These are phyloP conservation scores for Trichophyton mentagrophytes DNA, from an alignment of 2,329 filamentous ascomycete genomes.

Conservation along the genomic window DNA sequence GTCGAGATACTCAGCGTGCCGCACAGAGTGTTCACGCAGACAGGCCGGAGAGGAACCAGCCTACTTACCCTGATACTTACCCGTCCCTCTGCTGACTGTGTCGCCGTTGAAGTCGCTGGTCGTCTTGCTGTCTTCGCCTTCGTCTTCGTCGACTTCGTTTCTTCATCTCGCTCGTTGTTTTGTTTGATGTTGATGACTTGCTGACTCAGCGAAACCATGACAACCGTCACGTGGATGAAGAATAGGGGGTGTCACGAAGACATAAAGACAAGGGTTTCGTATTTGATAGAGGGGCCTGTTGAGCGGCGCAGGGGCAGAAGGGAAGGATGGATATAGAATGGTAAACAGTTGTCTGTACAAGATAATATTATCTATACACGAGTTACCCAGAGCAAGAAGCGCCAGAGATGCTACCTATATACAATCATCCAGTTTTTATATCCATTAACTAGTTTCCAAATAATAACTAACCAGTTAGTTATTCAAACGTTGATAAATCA, in stretches of 20 bases:
- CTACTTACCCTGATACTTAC: conserved; percentile 5
- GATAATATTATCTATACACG: too few species aligned
- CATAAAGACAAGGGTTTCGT: neutral
- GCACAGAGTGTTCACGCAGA: neutral
- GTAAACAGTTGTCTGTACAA: too few species aligned
- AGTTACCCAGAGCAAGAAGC: too few species aligned
- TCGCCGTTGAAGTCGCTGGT: neutral
- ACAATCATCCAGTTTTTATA: too few species aligned
- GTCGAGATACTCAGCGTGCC: neutral
- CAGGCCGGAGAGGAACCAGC: neutral
- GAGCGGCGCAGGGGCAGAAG: too few species aligned
- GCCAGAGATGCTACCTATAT: too few species aligned
- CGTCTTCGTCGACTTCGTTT: neutral
- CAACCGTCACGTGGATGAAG: neutral
- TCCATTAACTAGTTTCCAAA: too few species aligned
- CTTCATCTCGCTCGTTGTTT: neutral
- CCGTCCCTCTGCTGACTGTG: neutral
- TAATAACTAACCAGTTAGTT: too few species aligned
- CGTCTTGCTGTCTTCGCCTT: neutral
- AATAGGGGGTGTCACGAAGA: neutral
- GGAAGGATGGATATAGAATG: too few species aligned
- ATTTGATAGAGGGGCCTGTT: neutral
- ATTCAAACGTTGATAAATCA: too few species aligned
- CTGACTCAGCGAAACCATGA: conserved; percentile 2
- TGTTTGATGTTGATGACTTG: conserved; percentile 1